Evolutionary conservation across 1,139 yeast genomes (phyloP).

Genomic region (Williopsis jadinii): DNA sequence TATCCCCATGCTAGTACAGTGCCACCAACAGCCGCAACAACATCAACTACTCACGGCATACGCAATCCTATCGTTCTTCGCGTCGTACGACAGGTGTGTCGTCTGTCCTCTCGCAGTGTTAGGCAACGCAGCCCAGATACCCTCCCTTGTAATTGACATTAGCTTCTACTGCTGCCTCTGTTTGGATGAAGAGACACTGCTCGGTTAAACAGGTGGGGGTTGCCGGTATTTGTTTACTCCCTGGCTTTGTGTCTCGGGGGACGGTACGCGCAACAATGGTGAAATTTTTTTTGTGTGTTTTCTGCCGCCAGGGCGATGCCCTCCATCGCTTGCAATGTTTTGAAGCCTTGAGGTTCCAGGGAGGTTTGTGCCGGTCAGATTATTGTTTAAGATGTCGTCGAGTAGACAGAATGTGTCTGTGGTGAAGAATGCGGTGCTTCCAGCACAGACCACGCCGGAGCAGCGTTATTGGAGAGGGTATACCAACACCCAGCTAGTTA

Average conservation of each 20-base stretch:
- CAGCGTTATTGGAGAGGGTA: slow-evolving; percentile 88
- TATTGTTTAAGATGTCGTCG: slow-evolving; percentile 60
- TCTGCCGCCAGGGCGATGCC: too few relatives aligned
- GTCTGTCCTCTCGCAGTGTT: slow-evolving; percentile 63
- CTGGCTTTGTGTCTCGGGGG: too few relatives aligned
- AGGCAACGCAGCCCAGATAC: slow-evolving; percentile 63
- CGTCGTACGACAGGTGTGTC: slow-evolving; percentile 70
- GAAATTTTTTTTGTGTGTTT: too few relatives aligned
- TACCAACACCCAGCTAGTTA: slow-evolving; percentile 74
- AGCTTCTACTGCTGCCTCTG: too few relatives aligned
- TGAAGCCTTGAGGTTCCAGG: not conserved
- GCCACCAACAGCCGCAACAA: too few relatives aligned
- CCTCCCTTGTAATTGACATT: slow-evolving; percentile 16
- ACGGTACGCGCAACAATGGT: too few relatives aligned
- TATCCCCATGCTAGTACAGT: not conserved
- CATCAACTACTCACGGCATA: slow-evolving; percentile 39
- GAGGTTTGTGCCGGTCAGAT: not conserved
- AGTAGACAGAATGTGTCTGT: slow-evolving; percentile 62
- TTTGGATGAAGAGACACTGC: too few relatives aligned
- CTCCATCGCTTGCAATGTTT: not conserved
- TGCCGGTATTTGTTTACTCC: too few relatives aligned
- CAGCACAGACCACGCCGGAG: slow-evolving; percentile 86
- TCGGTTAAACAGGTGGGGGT: too few relatives aligned
- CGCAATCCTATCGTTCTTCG: slow-evolving; percentile 58
- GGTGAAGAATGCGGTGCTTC: slow-evolving; percentile 67